Evolutionary conservation across 2,329 filamentous ascomycete genomes (phyloP), one percentile per base, ranked within the genome.

Genomic region (Xylaria sp.): DNA sequence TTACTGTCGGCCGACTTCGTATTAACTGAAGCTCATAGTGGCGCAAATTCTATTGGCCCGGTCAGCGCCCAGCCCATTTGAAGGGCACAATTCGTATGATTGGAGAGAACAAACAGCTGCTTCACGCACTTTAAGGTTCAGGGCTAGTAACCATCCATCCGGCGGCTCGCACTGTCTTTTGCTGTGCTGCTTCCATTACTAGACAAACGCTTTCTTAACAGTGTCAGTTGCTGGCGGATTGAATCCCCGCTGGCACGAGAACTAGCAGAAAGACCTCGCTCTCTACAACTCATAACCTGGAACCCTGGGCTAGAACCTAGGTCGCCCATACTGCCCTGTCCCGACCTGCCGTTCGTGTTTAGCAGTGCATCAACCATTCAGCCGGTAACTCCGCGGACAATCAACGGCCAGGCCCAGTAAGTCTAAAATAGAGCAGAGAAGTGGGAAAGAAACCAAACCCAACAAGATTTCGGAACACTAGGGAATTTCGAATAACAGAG

Each of bases 311-410:
- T 42, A 65, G 24, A 55, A 32, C 54, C 67, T 34, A 30, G 68
- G 69, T 69, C 67, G 7, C 74, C 64, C 64, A 68, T 66, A 61
- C 65, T 75, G 71, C 71, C 73, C 70, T 69, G 64, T 72, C 69
- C 70, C 64, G 65, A 54, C 62, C 61, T 72, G 65, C 61, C 61
- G 63, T 56, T 67, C 72, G 68, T 73, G 71, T 74, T 57, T 69
- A 67, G 68, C 69, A 71, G 74, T 74, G 66, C 63, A 48, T 59
- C 58, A 62, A 59, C 67, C 69, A 69, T 76, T 76, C 76, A 74
- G 72, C 75, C 73, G 75, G 72, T 71, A 73, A 72, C 73, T 72
- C 71, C 71, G 74, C 73, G 70, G 67, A 73, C 66, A 69, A 69
- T 74, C 70, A 72, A 70, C 71, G 66, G 65, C 30, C 30, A 62